Evolutionary conservation across 208 protist genomes (phyloP), one percentile per base, ranked within the genome.

Genomic region (Leishmania lainsoni): DNA sequence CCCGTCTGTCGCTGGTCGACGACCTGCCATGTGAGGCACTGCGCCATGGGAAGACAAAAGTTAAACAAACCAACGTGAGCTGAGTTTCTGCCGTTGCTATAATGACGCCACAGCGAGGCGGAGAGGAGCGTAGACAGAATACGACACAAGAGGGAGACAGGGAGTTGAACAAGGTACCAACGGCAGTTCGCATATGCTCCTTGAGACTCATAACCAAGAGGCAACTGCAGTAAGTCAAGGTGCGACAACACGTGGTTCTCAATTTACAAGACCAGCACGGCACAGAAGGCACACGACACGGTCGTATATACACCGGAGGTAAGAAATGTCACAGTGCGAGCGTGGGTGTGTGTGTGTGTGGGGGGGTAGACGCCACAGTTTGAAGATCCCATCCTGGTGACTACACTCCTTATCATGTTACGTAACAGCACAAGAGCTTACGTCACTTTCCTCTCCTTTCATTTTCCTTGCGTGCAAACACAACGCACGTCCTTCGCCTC

Each of bases 21-120:
- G 22, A 88, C 74, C 56, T 85, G 77, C 94, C 94, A 97, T 17
- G 91, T 94, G n/a, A 97, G 81, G 32, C 85, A 82, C 45, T 86
- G 78, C 66, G 82, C 78, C 82, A 86, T 86, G 5, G 45, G 49
- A 0, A 56, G 45, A 54, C 63, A 66, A 61, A 58, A 76, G 54
- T 16, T 48, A 59, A 10, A 61, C 5, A 76, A 3, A 65, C 42
- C 6, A 59, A 5, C 59, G 20, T 39, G 35, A 39, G 2, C 35
- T 45, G 5, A 8, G 35, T 22, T 69, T 69, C 63, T 61, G 2
- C 2, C 22, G 56, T 61, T 61, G 56, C 17, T 26, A 22, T 61
- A 39, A 39, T 39, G 35, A 39, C 35, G 35, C 35, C 0, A 39
- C 35, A 39, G 35, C 35, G 35, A 39, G 35, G 35, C 35, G 35